phyloP scores from a whole-genome alignment of 306 rosid genomes.

The Comarum palustre region DNA sequence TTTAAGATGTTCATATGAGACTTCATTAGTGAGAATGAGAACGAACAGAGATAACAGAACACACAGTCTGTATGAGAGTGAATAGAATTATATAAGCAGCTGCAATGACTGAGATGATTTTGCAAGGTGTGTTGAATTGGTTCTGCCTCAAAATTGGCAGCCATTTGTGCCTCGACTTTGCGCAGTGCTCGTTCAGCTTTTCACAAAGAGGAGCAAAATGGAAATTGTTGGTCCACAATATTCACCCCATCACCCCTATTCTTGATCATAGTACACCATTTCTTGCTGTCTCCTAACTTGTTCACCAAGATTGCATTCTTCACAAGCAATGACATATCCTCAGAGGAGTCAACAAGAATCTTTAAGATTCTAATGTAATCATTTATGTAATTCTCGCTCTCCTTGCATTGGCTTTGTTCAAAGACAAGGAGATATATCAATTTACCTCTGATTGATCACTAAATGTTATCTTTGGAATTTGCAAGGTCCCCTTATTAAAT shows the following conservation, averaged over 20 bases:
- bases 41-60: not conserved
- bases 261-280: not conserved
- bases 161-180: not conserved
- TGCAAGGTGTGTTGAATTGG: conserved; percentile 9
- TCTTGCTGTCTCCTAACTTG: not conserved
- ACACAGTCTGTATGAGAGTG: not conserved
- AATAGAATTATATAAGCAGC: not conserved
- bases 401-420: conserved; percentile 3
- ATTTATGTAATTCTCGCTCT: not conserved
- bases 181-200: not conserved
- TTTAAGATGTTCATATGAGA: not conserved
- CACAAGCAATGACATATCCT: conserved; percentile 2
- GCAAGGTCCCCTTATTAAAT: conserved; percentile 21
- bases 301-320: not conserved
- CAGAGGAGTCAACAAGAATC: not conserved
- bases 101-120: not conserved
- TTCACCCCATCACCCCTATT: not conserved
- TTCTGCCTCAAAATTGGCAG: not conserved
- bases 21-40: not conserved
- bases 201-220: not conserved
- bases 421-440: conserved; percentile 17
- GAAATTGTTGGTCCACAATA: not conserved
- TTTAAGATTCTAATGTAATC: not conserved
- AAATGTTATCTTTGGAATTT: conserved; percentile 29
- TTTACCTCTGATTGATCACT: not conserved